Conservation (phyloP, 2,329 filamentous ascomycete species). For the Arthrobotrys iridis region DNA sequence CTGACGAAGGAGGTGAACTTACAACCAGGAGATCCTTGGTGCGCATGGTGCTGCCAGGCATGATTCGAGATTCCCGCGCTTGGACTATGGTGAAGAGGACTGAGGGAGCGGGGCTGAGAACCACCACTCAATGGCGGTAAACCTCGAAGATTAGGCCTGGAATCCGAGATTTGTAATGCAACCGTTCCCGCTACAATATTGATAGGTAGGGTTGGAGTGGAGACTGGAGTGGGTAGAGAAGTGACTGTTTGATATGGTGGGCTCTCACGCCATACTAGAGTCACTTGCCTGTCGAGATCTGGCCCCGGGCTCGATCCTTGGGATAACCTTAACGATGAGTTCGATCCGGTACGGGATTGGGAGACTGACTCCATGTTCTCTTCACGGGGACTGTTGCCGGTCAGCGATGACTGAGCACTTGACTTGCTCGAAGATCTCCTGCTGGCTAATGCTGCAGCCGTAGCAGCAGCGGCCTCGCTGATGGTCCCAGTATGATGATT, state of each 20-base stretch:
- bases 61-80: slow-evolving; percentile 40
- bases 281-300: slow-evolving; percentile 52
- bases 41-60: slow-evolving; percentile 30
- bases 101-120: slow-evolving; percentile 47
- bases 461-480: slow-evolving; percentile 89
- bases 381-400: slow-evolving; percentile 58
- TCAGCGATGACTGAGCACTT: slow-evolving; percentile 62
- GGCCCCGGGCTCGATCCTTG: slow-evolving; percentile 51
- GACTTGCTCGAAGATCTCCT: slow-evolving; percentile 57
- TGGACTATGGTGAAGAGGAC: slow-evolving; percentile 41
- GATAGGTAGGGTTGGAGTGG: slow-evolving; percentile 57
- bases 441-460: slow-evolving; percentile 80
- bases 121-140: slow-evolving; percentile 35
- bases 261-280: slow-evolving; percentile 45
- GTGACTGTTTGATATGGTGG: slow-evolving; percentile 55
- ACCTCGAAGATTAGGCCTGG: slow-evolving; percentile 29
- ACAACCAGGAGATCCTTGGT: slow-evolving; percentile 47
- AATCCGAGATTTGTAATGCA: slow-evolving; percentile 38
- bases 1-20: slow-evolving; percentile 20
- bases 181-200: slow-evolving; percentile 56
- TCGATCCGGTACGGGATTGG: slow-evolving; percentile 52
- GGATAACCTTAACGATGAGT: slow-evolving; percentile 54
- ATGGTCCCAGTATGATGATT: slow-evolving; percentile 95
- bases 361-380: slow-evolving; percentile 54
- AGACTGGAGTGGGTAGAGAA: slow-evolving; percentile 56